These are phyloP conservation scores for Chlorella sp. DNA, from an alignment of 139 green algal genomes.

Conservation along the genomic window DNA sequence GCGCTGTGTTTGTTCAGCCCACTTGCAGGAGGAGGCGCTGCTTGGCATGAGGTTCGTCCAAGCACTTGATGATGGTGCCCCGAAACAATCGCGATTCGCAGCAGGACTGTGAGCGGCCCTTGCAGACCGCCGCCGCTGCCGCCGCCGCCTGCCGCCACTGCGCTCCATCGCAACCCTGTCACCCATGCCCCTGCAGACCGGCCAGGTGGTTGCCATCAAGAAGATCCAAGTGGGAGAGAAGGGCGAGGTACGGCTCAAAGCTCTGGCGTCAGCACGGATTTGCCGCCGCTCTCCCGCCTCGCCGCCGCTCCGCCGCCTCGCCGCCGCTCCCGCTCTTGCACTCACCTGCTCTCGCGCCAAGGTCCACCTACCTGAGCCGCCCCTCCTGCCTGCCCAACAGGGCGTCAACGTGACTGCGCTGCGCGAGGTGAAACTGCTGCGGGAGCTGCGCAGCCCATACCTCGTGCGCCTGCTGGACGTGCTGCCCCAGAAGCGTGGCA, in stretches of 20 bases:
- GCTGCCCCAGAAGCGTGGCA: slow-evolving; percentile 72
- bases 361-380: no score
- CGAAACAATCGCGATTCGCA: no score
- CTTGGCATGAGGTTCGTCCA: no score
- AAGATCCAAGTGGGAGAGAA: slow-evolving; percentile 78
- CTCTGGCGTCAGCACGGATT: not conserved
- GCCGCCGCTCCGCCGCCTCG: not conserved
- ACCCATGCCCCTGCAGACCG: slow-evolving; percentile 65
- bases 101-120: not conserved
- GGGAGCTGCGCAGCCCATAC: slow-evolving; percentile 78
- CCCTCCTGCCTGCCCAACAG: slow-evolving; percentile 32
- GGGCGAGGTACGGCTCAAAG: slow-evolving; percentile 19
- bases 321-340: no score
- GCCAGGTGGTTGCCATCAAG: slow-evolving; percentile 89
- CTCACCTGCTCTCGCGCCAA: no score
- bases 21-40: no score
- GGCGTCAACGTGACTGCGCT: slow-evolving; percentile 89
- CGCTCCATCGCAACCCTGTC: not conserved
- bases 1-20: no score
- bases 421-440: slow-evolving; percentile 92
- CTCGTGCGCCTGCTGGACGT: slow-evolving; percentile 85
- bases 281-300: no score
- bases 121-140: not conserved
- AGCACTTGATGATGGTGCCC: no score
- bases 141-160: not conserved